phyloP scores from a whole-genome alignment of 208 protist species.

The Trypanosomatidae sp. region DNA sequence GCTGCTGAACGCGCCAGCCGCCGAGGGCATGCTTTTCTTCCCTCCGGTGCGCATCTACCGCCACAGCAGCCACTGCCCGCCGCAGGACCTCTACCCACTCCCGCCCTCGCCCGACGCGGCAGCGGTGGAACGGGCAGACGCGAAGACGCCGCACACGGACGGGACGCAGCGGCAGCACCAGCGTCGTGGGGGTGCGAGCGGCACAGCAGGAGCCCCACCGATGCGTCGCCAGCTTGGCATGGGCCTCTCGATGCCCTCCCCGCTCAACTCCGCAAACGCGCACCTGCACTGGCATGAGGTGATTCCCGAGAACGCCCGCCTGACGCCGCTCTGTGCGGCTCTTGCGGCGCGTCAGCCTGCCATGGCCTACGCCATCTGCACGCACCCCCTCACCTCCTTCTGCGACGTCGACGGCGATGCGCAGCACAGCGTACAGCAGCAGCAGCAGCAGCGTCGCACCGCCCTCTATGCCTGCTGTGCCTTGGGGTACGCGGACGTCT shows the following conservation, averaged over 20 bases:
- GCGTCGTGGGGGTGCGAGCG: not conserved
- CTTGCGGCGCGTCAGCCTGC: conserved; percentile 48
- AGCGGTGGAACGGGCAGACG: not conserved
- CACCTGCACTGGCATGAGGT: conserved; percentile 32
- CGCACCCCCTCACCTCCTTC: conserved; percentile 64
- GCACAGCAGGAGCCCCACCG: not conserved
- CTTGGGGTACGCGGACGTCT: conserved; percentile 65
- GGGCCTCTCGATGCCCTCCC: no score
- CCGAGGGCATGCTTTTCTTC: conserved; percentile 35
- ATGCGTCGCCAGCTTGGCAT: not conserved
- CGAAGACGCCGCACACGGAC: not conserved
- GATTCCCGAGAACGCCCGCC: conserved; percentile 48
- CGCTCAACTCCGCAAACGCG: no score
- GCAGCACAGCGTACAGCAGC: conserved; percentile 18
- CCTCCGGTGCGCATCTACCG: conserved; percentile 50
- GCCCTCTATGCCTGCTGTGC: conserved; percentile 60
- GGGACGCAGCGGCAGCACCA: not conserved
- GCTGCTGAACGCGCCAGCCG: conserved; percentile 18
- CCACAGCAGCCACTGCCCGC: conserved; percentile 46
- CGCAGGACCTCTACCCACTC: conserved; percentile 26
- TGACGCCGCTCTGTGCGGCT: conserved; percentile 67
- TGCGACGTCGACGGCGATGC: conserved; percentile 8
- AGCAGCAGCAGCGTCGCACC: conserved; percentile 45
- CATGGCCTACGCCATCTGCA: conserved; percentile 63
- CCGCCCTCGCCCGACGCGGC: not conserved